Conservation (phyloP, 2,329 filamentous ascomycete genomes). For the Volutella citrinella region DNA sequence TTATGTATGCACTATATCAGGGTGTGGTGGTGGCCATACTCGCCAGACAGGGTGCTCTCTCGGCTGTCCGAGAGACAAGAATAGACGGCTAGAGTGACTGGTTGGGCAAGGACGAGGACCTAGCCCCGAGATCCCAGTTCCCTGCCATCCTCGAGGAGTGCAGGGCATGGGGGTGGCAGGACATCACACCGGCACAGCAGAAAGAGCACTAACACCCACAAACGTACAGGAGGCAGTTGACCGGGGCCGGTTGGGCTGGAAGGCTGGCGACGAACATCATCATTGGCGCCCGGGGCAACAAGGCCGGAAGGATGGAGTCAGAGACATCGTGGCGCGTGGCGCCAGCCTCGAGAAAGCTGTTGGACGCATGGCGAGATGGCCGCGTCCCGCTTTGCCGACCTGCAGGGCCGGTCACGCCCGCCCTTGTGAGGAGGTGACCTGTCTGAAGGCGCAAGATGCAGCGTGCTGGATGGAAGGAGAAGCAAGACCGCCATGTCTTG, state of each 20-base stretch:
- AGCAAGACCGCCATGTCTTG: conserved; percentile 14
- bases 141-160: conserved; percentile 16
- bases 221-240: too few relatives aligned
- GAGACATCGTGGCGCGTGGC: too few relatives aligned
- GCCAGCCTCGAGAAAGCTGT: too few relatives aligned
- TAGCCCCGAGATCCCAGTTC: conserved; percentile 14
- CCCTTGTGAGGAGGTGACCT: too few relatives aligned
- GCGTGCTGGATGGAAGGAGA: conserved; percentile 12
- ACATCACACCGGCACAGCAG: conserved; percentile 19
- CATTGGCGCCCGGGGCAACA: too few relatives aligned
- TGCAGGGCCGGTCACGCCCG: conserved; percentile 1
- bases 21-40: conserved; percentile 8
- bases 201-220: not conserved
- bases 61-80: conserved; percentile 21
- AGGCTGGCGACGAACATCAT: too few relatives aligned
- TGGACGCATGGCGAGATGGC: not conserved
- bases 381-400: not conserved
- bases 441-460: too few relatives aligned
- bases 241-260: too few relatives aligned
- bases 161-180: conserved; percentile 10
- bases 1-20: conserved; percentile 45
- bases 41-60: conserved; percentile 2
- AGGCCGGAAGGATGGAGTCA: too few relatives aligned
- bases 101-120: conserved; percentile 9
- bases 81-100: conserved; percentile 21